A percentile compares a stretch with the other conserved stretches of the same genome.
These are phyloP conservation scores for Hanseniaspora thailandica DNA, from an alignment of 805 yeast genomes.

Conservation along the genomic window DNA sequence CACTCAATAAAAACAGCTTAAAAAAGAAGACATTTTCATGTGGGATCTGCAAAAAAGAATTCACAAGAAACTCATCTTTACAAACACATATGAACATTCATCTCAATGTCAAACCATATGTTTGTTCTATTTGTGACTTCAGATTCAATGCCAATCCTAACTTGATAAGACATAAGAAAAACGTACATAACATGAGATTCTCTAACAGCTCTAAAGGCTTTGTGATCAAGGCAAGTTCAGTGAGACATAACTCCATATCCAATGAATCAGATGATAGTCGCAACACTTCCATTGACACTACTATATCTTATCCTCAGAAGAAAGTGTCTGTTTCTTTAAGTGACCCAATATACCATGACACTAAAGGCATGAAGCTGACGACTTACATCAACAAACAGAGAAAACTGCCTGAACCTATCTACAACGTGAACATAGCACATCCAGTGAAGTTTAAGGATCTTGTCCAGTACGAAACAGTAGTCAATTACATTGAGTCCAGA, in stretches of 20 bases:
- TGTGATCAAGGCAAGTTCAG: neutral
- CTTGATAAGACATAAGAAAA: conserved; percentile 9
- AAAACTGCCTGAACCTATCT: conserved; percentile 10
- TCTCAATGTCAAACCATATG: conserved; percentile 1
- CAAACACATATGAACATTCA: conserved; percentile 12
- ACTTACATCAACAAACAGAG: neutral
- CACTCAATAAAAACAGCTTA: neutral
- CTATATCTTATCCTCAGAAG: neutral
- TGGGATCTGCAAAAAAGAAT: conserved; percentile 1
- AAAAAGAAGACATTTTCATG: conserved; percentile 1
- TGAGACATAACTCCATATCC: neutral
- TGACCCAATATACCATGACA: neutral
- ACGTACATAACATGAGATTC: conserved; percentile 1
- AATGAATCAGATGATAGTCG: neutral
- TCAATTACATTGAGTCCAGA: neutral
- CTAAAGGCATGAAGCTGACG: neutral
- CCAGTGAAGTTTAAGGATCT: conserved; percentile 7
- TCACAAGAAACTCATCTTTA: conserved; percentile 6
- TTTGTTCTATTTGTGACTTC: conserved; percentile 1
- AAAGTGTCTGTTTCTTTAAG: neutral
- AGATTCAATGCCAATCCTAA: conserved; percentile 9
- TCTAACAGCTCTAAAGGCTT: neutral
- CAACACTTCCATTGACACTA: neutral
- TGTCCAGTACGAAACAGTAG: conserved; percentile 1
- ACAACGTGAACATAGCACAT: neutral